A percentile compares a stretch with the other conserved stretches of the same genome.
Evolutionary conservation across 2,329 filamentous ascomycete genomes (phyloP).

Genomic region (Zasmidium citrigriseum): DNA sequence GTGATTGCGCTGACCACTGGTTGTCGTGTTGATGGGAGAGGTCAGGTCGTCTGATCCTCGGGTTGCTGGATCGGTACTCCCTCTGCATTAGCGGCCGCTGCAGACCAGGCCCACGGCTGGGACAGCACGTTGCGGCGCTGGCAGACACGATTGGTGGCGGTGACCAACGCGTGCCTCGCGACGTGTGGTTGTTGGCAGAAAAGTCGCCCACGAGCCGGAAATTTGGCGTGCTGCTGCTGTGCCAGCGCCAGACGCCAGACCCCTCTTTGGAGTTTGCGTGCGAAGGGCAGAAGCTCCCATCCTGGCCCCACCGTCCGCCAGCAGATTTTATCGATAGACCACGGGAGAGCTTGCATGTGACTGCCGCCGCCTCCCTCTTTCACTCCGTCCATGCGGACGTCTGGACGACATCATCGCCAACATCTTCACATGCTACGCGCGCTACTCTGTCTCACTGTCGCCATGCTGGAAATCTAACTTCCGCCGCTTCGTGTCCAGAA

Average conservation of each 20-base stretch:
- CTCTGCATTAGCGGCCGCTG: neutral
- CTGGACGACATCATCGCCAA: neutral
- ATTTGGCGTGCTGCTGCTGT: neutral
- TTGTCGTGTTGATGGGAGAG: too few species aligned
- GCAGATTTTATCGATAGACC: neutral
- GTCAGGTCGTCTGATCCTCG: too few species aligned
- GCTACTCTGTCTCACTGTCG: neutral
- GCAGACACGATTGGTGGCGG: neutral
- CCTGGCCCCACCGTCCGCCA: neutral
- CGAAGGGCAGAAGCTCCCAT: neutral
- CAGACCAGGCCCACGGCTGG: neutral
- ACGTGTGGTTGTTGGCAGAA: neutral
- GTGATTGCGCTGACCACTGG: too few species aligned
- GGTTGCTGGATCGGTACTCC: neutral
- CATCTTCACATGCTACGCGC: neutral
- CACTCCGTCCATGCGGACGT: neutral
- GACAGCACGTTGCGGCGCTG: neutral
- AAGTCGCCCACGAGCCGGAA: neutral
- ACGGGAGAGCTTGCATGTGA: neutral
- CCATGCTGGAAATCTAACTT: neutral
- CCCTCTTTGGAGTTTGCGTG: too few species aligned
- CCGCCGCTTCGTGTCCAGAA: slow-evolving; percentile 1
- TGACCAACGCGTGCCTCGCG: neutral
- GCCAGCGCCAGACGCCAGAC: neutral
- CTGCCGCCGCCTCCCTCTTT: neutral